These are phyloP conservation scores for Metschnikowia lochheadii DNA, from an alignment of 805 yeast genomes.

Conservation along the genomic window DNA sequence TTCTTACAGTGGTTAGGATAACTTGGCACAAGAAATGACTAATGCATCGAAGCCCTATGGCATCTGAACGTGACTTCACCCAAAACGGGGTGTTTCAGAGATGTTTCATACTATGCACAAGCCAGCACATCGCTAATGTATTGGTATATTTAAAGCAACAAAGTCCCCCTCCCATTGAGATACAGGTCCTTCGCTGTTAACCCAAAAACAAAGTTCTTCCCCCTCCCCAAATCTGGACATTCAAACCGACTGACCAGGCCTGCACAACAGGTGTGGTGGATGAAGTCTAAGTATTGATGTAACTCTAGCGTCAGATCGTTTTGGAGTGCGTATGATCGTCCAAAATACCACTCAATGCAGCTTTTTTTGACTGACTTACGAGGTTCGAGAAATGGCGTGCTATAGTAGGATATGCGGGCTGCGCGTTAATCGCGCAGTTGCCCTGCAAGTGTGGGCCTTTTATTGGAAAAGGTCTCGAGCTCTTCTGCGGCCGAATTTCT, in stretches of 20 bases:
- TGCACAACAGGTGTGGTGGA: too few relatives aligned
- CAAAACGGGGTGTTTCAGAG: background rate
- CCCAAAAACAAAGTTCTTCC: too few relatives aligned
- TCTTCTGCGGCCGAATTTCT: background rate
- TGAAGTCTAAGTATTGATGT: background rate
- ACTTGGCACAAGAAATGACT: background rate
- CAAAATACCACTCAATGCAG: background rate
- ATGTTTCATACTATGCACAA: background rate
- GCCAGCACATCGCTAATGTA: background rate
- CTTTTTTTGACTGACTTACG: background rate
- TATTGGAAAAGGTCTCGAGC: background rate
- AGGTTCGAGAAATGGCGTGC: conserved; percentile 1
- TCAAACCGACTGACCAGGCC: too few relatives aligned
- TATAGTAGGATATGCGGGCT: background rate
- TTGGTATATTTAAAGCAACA: too few relatives aligned
- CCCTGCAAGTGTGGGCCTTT: background rate
- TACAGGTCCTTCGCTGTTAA: too few relatives aligned
- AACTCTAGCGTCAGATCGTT: background rate
- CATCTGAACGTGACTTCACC: background rate
- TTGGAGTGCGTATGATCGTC: background rate
- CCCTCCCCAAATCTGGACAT: too few relatives aligned
- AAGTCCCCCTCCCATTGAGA: too few relatives aligned
- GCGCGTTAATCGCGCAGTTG: background rate
- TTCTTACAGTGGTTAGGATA: background rate
- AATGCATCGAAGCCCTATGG: background rate